Percentiles rank a stretch among this genome's conserved stretches.
These are phyloP conservation scores for Fistulinella staudtii DNA, from an alignment of 1,284 basidiomycete species.

Conservation along the genomic window DNA sequence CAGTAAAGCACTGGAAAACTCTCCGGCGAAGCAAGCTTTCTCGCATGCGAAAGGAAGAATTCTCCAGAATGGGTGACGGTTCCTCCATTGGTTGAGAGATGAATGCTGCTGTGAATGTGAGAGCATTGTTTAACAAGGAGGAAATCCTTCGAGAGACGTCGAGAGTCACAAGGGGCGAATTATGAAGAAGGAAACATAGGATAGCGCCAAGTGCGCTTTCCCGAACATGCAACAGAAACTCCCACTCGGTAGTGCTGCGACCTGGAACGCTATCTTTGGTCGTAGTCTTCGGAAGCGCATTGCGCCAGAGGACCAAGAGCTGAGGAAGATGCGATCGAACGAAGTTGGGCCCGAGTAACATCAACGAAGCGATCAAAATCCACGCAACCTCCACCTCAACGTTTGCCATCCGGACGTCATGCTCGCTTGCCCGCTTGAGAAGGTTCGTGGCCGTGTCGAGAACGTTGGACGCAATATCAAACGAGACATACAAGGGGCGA, in stretches of 20 bases:
- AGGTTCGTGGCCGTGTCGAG: slow-evolving; percentile 89
- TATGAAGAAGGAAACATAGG: slow-evolving; percentile 83
- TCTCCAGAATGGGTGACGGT: slow-evolving; percentile 40
- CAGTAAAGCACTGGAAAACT: slow-evolving; percentile 86
- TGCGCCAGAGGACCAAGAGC: slow-evolving; percentile 92
- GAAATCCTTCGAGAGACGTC: slow-evolving; percentile 89
- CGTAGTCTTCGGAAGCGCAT: slow-evolving; percentile 92
- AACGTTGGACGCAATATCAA: slow-evolving; percentile 88
- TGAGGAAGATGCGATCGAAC: slow-evolving; percentile 90
- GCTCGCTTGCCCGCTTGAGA: slow-evolving; percentile 87
- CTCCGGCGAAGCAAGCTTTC: slow-evolving; percentile 83
- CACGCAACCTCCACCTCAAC: slow-evolving; percentile 94
- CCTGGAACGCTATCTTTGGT: slow-evolving; percentile 74
- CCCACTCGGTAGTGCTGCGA: slow-evolving; percentile 80
- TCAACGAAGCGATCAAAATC: slow-evolving; percentile 87
- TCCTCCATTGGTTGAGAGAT: slow-evolving; percentile 52
- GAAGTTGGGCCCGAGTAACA: slow-evolving; percentile 92
- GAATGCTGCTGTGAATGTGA: slow-evolving; percentile 83
- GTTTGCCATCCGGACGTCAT: slow-evolving; percentile 78
- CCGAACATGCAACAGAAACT: slow-evolving; percentile 87
- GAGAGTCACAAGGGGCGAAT: slow-evolving; percentile 77
- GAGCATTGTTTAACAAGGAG: slow-evolving; percentile 83
- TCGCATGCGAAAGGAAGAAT: slow-evolving; percentile 68
- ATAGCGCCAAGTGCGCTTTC: slow-evolving; percentile 90
- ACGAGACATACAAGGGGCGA: slow-evolving; percentile 91